These are phyloP conservation scores for Manihot esculenta DNA, from an alignment of 441 rosid genomes.

Conservation along the genomic window DNA sequence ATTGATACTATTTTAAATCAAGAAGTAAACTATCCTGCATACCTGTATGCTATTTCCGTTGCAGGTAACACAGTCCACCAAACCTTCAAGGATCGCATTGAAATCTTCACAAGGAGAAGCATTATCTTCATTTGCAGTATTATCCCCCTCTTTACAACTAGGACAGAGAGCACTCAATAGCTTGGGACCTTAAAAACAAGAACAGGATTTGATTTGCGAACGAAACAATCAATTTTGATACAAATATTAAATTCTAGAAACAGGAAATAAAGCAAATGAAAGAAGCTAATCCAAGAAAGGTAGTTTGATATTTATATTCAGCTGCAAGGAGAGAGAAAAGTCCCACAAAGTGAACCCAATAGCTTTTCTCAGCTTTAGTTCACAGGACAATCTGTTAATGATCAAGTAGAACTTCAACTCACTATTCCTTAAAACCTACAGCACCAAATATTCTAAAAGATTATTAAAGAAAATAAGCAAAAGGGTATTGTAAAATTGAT, in stretches of 20 bases:
- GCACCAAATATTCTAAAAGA: neutral
- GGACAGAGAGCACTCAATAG: conserved; percentile 52
- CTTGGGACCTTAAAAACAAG: conserved; percentile 60
- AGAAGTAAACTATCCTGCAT: conserved; percentile 11
- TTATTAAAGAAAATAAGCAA: no score
- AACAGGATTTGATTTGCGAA: conserved; percentile 14
- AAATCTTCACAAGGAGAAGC: conserved; percentile 32
- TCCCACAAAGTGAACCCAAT: neutral
- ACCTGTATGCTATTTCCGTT: conserved; percentile 47
- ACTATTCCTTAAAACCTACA: neutral
- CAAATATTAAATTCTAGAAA: conserved; percentile 16
- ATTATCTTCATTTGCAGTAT: conserved; percentile 35
- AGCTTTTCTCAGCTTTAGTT: neutral
- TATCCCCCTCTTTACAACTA: conserved; percentile 33
- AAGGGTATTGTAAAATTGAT: no score
- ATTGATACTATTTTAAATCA: neutral
- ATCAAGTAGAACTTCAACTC: neutral
- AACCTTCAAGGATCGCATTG: conserved; percentile 53
- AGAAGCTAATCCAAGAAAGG: neutral
- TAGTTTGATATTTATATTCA: neutral
- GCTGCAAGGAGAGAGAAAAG: neutral
- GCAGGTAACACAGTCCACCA: conserved; percentile 70
- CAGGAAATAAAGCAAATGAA: neutral
- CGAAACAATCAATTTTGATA: conserved; percentile 6
- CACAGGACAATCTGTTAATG: neutral